phyloP scores from a whole-genome alignment of 768 basidiomycete genomes.

The Naganishia onofrii region DNA sequence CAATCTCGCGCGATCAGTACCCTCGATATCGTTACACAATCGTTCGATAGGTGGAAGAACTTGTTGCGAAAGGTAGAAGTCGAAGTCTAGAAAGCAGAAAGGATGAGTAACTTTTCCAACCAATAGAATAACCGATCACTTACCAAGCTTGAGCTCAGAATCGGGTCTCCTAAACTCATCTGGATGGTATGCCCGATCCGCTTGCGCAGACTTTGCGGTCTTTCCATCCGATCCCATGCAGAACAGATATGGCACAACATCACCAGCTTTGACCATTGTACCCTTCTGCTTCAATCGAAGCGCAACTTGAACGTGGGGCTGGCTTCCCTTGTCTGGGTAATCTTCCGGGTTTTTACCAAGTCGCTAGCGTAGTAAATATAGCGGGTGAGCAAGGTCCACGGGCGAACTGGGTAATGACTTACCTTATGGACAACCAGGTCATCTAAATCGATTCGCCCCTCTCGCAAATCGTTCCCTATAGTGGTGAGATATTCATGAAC shows the following conservation, averaged over 20 bases:
- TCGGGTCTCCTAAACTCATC: constrained; percentile 78
- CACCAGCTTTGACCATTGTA: constrained; percentile 73
- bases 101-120: not conserved
- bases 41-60: constrained; percentile 91
- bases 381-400: not conserved
- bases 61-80: constrained; percentile 86
- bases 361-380: constrained; percentile 58
- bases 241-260: constrained; percentile 95
- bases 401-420: constrained; percentile 26
- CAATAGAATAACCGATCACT: constrained; percentile 36
- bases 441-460: constrained; percentile 75
- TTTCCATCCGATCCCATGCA: constrained; percentile 71
- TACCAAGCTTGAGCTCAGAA: constrained; percentile 71
- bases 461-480: constrained; percentile 73
- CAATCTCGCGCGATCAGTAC: constrained; percentile 83
- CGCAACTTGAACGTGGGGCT: constrained; percentile 96
- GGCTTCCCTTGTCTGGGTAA: constrained; percentile 90
- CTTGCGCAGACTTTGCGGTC: constrained; percentile 69
- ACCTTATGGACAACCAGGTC: constrained; percentile 96
- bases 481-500: constrained; percentile 86
- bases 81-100: constrained; percentile 64
- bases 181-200: constrained; percentile 87
- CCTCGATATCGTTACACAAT: constrained; percentile 92
- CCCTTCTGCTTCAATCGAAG: constrained; percentile 82
- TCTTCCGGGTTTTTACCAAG: constrained; percentile 95